Percentiles rank a stretch among this genome's conserved stretches.
Evolutionary conservation across 805 yeast genomes (phyloP).

Genomic region (Candida nitratophila): DNA sequence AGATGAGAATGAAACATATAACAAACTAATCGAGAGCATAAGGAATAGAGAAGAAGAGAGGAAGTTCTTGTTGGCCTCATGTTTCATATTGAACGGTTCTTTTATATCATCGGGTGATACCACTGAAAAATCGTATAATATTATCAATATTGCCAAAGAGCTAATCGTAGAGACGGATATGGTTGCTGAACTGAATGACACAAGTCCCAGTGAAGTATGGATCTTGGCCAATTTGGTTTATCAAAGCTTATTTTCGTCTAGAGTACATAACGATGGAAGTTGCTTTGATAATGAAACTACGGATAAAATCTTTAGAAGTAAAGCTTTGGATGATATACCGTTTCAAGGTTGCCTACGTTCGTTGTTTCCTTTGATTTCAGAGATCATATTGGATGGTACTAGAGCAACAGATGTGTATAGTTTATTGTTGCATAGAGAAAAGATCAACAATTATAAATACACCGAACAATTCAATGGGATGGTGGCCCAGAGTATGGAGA

Average conservation of each 20-base stretch:
- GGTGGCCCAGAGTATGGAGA: not conserved
- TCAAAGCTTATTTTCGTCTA: not conserved
- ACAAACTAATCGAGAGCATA: not conserved
- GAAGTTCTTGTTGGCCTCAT: not conserved
- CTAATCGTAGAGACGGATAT: not conserved
- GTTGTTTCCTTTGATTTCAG: not conserved
- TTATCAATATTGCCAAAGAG: not conserved
- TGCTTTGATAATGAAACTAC: not conserved
- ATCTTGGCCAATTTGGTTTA: not conserved
- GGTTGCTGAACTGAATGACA: not conserved
- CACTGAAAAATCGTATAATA: not conserved
- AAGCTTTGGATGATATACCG: not conserved
- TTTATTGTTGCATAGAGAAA: not conserved
- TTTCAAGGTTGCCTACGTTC: conserved; percentile 1
- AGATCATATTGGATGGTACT: not conserved
- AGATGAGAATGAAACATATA: not conserved
- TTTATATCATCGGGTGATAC: not conserved
- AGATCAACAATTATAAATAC: conserved; percentile 1
- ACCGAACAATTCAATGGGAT: conserved; percentile 2
- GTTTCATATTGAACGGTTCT: not conserved
- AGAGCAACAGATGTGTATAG: not conserved
- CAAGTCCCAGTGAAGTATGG: not conserved
- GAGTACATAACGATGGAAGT: not conserved
- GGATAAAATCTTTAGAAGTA: not conserved
- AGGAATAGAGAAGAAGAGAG: not conserved